A percentile compares a stretch with the other conserved stretches of the same genome.
Evolutionary conservation across 2,329 filamentous ascomycete genomes (phyloP).

Genomic region (Microcera coccophila): DNA sequence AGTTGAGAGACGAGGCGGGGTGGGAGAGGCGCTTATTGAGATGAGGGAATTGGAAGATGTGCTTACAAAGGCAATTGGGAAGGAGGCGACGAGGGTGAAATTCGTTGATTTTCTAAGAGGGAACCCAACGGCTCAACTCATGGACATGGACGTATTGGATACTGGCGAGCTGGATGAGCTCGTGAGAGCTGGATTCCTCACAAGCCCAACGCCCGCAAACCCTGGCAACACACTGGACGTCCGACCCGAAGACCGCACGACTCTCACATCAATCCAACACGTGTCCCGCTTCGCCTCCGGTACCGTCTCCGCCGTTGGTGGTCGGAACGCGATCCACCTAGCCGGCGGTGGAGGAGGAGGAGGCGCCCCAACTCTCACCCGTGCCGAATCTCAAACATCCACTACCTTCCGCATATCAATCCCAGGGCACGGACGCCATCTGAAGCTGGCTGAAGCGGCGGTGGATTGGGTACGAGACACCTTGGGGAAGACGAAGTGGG

Average conservation of each 20-base stretch:
- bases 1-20: slow-evolving; percentile 57
- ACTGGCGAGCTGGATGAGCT: slow-evolving; percentile 52
- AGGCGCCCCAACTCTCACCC: slow-evolving; percentile 30
- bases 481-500: slow-evolving; percentile 55
- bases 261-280: slow-evolving; percentile 57
- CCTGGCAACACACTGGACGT: slow-evolving; percentile 39
- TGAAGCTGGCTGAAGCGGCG: slow-evolving; percentile 61
- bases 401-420: slow-evolving; percentile 55
- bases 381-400: slow-evolving; percentile 13
- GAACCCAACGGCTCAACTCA: slow-evolving; percentile 43
- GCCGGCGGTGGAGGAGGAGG: slow-evolving; percentile 55
- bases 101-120: slow-evolving; percentile 51
- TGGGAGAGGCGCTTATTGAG: slow-evolving; percentile 63
- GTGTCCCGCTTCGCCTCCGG: slow-evolving; percentile 65
- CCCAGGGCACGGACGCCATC: slow-evolving; percentile 62
- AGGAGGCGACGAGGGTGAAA: slow-evolving; percentile 42
- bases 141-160: slow-evolving; percentile 34
- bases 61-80: slow-evolving; percentile 37
- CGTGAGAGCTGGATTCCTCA: slow-evolving; percentile 65
- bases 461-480: slow-evolving; percentile 59
- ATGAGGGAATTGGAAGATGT: slow-evolving; percentile 52
- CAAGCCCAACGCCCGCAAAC: slow-evolving; percentile 36
- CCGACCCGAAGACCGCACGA: slow-evolving; percentile 52
- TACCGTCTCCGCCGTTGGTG: slow-evolving; percentile 65
- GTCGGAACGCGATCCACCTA: slow-evolving; percentile 59